phyloP scores from a whole-genome alignment of 2,329 filamentous ascomycete species.

The Ambrosiella beaveri region DNA sequence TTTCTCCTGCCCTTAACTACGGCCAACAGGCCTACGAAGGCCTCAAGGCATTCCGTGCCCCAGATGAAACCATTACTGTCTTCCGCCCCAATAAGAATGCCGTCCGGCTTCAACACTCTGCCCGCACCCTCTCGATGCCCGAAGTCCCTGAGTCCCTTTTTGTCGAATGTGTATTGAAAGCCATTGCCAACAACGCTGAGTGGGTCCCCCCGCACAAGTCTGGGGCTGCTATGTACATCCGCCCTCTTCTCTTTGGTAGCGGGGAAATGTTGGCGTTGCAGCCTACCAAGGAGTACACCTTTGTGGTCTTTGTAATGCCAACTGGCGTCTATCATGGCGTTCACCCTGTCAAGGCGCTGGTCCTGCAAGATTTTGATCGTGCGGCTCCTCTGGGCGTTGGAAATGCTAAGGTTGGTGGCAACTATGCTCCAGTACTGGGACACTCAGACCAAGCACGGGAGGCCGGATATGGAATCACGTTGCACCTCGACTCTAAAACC shows the following conservation, averaged over 20 bases:
- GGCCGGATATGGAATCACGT: constrained; percentile 79
- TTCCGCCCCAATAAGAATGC: constrained; percentile 84
- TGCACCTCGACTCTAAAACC: constrained; percentile 76
- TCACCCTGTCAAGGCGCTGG: constrained; percentile 69
- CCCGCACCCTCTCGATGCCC: constrained; percentile 68
- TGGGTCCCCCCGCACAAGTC: constrained; percentile 82
- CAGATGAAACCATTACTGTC: constrained; percentile 56
- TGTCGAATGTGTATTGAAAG: constrained; percentile 56
- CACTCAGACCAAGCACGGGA: constrained; percentile 68
- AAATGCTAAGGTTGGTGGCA: constrained; percentile 84
- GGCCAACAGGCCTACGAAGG: constrained; percentile 96
- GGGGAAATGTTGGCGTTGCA: constrained; percentile 72
- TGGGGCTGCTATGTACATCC: constrained; percentile 82
- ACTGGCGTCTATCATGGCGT: constrained; percentile 89
- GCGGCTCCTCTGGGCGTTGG: constrained; percentile 83
- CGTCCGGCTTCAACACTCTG: constrained; percentile 65
- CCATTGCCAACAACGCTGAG: constrained; percentile 74
- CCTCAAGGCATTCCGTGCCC: constrained; percentile 84
- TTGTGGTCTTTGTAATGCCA: constrained; percentile 76
- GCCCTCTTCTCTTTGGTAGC: constrained; percentile 74
- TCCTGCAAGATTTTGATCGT: constrained; percentile 86
- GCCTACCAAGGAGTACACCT: constrained; percentile 82
- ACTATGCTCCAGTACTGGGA: constrained; percentile 81
- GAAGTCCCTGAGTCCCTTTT: constrained; percentile 62
- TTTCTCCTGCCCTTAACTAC: constrained; percentile 92